Conservation (phyloP, 371 early-diverging fungal genomes). For the Mortierella sp. region DNA sequence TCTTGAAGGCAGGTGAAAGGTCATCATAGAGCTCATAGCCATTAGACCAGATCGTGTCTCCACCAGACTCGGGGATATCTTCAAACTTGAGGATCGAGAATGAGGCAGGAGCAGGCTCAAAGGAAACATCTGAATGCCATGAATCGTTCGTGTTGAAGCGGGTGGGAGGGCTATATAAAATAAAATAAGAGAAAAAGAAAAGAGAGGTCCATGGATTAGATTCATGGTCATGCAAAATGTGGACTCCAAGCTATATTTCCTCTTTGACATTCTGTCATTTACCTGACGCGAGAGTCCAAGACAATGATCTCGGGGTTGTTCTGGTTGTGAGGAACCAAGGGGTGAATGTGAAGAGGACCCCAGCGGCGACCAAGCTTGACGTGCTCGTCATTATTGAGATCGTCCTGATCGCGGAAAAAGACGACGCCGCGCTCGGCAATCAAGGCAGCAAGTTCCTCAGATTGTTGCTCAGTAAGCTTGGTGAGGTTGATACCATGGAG, state of each 20-base stretch:
- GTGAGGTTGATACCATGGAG: slow-evolving; percentile 62
- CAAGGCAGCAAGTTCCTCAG: slow-evolving; percentile 58
- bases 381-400: slow-evolving; percentile 56
- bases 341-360: slow-evolving; percentile 64
- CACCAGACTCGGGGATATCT: slow-evolving; percentile 57
- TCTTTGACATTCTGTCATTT: not conserved
- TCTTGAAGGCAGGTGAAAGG: slow-evolving; percentile 57
- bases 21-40: slow-evolving; percentile 64
- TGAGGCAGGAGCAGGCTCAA: slow-evolving; percentile 61
- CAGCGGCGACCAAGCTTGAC: slow-evolving; percentile 58
- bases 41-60: slow-evolving; percentile 63
- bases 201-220: not conserved
- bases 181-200: too few relatives aligned
- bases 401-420: slow-evolving; percentile 61
- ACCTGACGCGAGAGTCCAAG: slow-evolving; percentile 10
- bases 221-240: not conserved
- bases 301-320: slow-evolving; percentile 17
- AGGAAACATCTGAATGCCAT: slow-evolving; percentile 65
- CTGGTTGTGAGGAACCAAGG: slow-evolving; percentile 32
- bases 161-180: not conserved
- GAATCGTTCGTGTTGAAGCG: slow-evolving; percentile 20
- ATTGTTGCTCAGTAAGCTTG: slow-evolving; percentile 57
- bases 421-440: slow-evolving; percentile 65
- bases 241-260: not conserved
- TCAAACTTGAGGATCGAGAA: slow-evolving; percentile 60